Conservation (phyloP, 805 yeast species). For the Candida jianshihensis region DNA sequence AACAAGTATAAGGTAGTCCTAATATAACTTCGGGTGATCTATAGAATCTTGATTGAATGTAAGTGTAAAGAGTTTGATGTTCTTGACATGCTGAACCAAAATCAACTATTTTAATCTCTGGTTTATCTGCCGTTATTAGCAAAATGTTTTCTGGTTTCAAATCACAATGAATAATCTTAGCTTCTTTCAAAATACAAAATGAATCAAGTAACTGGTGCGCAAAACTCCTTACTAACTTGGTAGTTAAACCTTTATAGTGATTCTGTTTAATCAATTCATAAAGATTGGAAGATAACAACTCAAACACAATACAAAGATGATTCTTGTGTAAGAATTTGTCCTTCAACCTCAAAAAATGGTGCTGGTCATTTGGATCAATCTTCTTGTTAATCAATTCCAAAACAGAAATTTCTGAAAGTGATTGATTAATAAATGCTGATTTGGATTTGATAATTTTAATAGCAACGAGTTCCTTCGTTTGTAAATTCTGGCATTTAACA, state of each 20-base stretch:
- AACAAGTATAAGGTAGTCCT: slow-evolving; percentile 86
- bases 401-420: slow-evolving; percentile 82
- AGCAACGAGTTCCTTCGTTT: slow-evolving; percentile 75
- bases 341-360: slow-evolving; percentile 67
- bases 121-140: slow-evolving; percentile 60
- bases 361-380: slow-evolving; percentile 62
- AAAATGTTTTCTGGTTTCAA: slow-evolving; percentile 93
- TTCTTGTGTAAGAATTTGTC: slow-evolving; percentile 91
- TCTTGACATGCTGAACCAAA: slow-evolving; percentile 96
- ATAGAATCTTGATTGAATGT: slow-evolving; percentile 88
- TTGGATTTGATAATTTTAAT: slow-evolving; percentile 91
- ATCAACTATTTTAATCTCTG: slow-evolving; percentile 83
- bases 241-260: slow-evolving; percentile 83
- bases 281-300: slow-evolving; percentile 76
- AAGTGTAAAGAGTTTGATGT: slow-evolving; percentile 80
- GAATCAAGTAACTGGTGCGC: slow-evolving; percentile 79
- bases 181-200: slow-evolving; percentile 69
- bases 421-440: slow-evolving; percentile 86
- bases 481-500: slow-evolving; percentile 76
- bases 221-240: slow-evolving; percentile 70
- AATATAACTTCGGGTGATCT: slow-evolving; percentile 91
- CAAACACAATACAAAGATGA: slow-evolving; percentile 90
- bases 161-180: slow-evolving; percentile 91
- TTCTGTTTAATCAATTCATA: slow-evolving; percentile 90
- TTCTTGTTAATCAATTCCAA: slow-evolving; percentile 73